Evolutionary conservation across 306 rosid genomes (phyloP), one percentile per base, ranked within the genome.

Genomic region (Purshia tridentata): DNA sequence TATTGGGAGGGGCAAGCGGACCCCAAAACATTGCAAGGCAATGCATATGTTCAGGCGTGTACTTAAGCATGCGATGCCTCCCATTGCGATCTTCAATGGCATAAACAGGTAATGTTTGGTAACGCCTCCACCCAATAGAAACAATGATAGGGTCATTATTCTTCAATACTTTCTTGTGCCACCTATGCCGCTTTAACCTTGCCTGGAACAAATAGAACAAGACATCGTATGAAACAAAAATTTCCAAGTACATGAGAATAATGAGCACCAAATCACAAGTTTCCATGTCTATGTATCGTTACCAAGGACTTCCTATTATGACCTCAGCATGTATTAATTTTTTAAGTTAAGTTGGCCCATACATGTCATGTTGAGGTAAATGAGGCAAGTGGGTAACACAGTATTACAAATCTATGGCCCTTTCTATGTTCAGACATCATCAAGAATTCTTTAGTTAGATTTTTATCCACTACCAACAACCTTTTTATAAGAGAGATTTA

Each of bases 51-150:
- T 91, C 96, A 14, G 96, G 99, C 58, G 97, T 91, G 79, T 94
- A 94, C 81, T 94, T 94, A 59, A 94, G 97, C 96, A 91, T 91
- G 2, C 95, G 95, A 66, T 85, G 87, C 84, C 96, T 91, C 74
- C 97, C 99, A 81, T 89, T 89, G 45, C 10, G 60, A 81, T 91
- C 99, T 78, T 94, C 97, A 72, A 81, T 89, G 69, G 95, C 92
- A 84, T 91, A 94, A 80, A 94, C 81, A 59, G 96, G 99, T 51
- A 84, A 84, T 62, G 96, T 94, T 81, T 94, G 99, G 82, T 91
- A 94, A 50, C 97, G 96, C 76, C 99, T 89, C 99, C 99, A 94
- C 77, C 99, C 96, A 76, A 87, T 78, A 70, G 99, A 94, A 70
- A 94, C 86, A 82, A 89, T 84, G 68, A 94, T 81, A 58, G 97